Base-by-base conservation (phyloP, 2,329 filamentous ascomycete species). In the Drechslerella coelobrocha region DNA sequence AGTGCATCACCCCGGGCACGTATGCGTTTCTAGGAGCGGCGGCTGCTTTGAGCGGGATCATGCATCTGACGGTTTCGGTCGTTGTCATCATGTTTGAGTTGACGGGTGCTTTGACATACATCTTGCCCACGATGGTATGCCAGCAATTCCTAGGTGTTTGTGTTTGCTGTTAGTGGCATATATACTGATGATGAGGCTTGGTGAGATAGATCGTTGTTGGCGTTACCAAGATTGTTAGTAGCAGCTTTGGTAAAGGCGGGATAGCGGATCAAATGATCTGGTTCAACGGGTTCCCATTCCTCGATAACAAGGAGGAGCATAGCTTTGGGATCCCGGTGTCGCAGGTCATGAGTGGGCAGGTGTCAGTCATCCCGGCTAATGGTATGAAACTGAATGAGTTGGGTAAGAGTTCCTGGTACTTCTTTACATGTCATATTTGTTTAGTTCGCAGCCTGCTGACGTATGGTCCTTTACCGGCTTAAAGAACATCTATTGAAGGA, bases 11-110 rank as follows among this genome's bases (percentile, higher is more conserved):
- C 0, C 94, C 94, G 0, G 94, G 94, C 8, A 97, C 94, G 0
- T 99, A 99, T 77, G 94, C 94, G 5, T 96, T 99, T 75, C 83
- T 99, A 0, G 94, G 94, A 43, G 94, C 94, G 3, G 94, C 88
- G 0, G 93, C 94, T 1, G 91, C 94, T 0, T 83, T 99, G 23
- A 93, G 90, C 78, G 94, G 94, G 8, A 97, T 97, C 77, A 99
- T 97, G 93, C 94, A 97, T 79, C 90, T 99, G 73, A 97, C 93
- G 0, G 88, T 99, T 14, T 95, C 92, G 0, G 92, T 99, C 8
- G 93, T 97, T 1, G 94, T 99, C 76, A 99, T 99, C 79, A 97
- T 99, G 94, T 97, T 97, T 77, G 94, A 99, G 79, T 84, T 99
- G 52, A 99, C 94, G 0, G 94, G 94, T n/a, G 94, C 94, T 5